Evolutionary conservation across 805 yeast genomes (phyloP).

Genomic region (Spathaspora sp.): DNA sequence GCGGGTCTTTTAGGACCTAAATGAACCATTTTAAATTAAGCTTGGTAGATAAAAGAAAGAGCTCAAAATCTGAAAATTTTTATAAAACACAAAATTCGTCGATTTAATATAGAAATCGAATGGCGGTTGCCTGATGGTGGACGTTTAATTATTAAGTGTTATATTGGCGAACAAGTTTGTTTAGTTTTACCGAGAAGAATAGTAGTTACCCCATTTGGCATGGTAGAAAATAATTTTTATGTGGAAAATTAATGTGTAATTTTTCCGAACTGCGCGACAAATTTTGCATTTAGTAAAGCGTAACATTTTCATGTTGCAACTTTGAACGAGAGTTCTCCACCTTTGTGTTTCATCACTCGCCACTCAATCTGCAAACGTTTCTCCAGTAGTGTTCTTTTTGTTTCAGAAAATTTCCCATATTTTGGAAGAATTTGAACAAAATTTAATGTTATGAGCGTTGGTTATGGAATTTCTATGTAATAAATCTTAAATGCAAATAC

Average conservation of each 20-base stretch:
- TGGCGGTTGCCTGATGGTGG: not conserved
- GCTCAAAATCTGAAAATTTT: no score
- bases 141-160: not conserved
- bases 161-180: not conserved
- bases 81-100: not conserved
- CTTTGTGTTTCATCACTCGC: no score
- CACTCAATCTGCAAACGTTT: no score
- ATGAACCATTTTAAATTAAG: conserved; percentile 55
- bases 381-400: no score
- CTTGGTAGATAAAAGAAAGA: not conserved
- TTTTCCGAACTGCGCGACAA: not conserved
- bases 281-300: not conserved
- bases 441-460: not conserved
- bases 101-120: not conserved
- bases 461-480: not conserved
- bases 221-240: not conserved
- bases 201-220: not conserved
- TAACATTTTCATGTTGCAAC: not conserved
- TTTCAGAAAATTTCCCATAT: not conserved
- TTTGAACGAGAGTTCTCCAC: not conserved
- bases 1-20: conserved; percentile 83
- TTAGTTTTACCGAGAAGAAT: not conserved
- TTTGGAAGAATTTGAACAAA: not conserved
- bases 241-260: not conserved
- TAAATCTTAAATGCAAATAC: no score